Evolutionary conservation across 1,139 yeast species (phyloP), one percentile per base, ranked within the genome.

Genomic region (Groenewaldozyma sp.): DNA sequence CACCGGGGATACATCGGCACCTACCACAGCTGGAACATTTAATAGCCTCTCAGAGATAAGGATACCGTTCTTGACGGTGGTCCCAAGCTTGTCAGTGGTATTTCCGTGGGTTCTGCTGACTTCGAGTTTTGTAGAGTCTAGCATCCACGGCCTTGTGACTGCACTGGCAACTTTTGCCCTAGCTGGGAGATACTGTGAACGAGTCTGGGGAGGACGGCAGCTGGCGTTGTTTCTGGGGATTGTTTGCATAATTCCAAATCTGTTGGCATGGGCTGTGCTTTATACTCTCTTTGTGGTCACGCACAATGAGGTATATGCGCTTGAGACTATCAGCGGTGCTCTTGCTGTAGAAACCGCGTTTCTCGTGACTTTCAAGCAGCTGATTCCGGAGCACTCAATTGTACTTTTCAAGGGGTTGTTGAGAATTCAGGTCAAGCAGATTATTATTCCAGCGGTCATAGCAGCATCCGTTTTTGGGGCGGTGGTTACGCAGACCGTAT

Each of bases 321-420:
- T 47, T 18, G 39, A 37, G 18, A 41, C 81, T 3, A 62, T 80
- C 38, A 82, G 83, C 41, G 96, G 95, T 0, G 78, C 86, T 17
- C 71, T 77, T 32, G 77, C 86, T 1, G 64, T 84, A 44, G 69
- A 82, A 46, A 67, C 83, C 54, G 91, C 86, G 2, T 81, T 83
- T 50, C 64, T 87, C 43, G 94, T 88, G 27, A 93, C 87, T 6
- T 75, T 86, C 57, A 87, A 86, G 60, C 96, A 88, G 60, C 67
- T 84, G 50, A 76, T 83, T 24, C 96, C 96, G 4, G 96, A 88
- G 56, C 94, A 86, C 55, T 78, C 84, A 41, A 71, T 86, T 41
- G 74, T 75, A 21, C 62, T 87, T 31, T 76, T 82, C 55, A 70
- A 75, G 41, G 79, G 86, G 0, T 56, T 71, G 19, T 59, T 82